These are phyloP conservation scores for Heliocybe sulcata DNA, from an alignment of 1,284 basidiomycete species.

Conservation along the genomic window DNA sequence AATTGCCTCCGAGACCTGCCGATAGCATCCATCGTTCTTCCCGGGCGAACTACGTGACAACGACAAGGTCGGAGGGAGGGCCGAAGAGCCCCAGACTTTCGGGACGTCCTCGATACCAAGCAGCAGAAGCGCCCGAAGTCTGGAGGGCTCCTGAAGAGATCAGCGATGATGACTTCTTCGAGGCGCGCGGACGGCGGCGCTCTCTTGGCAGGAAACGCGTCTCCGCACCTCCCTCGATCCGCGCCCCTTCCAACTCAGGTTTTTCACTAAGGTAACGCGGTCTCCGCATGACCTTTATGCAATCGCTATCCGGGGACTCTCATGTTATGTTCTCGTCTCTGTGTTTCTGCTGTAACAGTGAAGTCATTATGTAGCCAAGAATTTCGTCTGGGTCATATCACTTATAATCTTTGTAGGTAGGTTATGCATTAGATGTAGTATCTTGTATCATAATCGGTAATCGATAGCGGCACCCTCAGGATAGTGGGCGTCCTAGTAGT, in stretches of 20 bases:
- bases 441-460: neutral
- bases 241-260: neutral
- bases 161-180: neutral
- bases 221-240: neutral
- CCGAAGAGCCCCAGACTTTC: neutral
- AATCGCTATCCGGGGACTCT: neutral
- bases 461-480: neutral
- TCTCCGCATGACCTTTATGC: neutral
- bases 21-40: slow-evolving; percentile 73
- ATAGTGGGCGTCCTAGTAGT: too few species aligned
- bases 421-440: neutral
- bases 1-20: slow-evolving; percentile 58
- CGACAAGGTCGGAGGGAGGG: slow-evolving; percentile 8
- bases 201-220: neutral
- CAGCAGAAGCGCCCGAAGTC: neutral
- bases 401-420: neutral
- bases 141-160: neutral
- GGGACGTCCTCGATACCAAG: neutral
- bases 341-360: neutral
- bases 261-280: too few species aligned
- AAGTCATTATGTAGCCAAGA: neutral
- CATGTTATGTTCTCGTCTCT: neutral
- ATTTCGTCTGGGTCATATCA: neutral
- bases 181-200: neutral
- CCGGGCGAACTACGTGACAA: slow-evolving; percentile 22